phyloP scores from a whole-genome alignment of 345 rosid species.

The Pistacia atlantica region DNA sequence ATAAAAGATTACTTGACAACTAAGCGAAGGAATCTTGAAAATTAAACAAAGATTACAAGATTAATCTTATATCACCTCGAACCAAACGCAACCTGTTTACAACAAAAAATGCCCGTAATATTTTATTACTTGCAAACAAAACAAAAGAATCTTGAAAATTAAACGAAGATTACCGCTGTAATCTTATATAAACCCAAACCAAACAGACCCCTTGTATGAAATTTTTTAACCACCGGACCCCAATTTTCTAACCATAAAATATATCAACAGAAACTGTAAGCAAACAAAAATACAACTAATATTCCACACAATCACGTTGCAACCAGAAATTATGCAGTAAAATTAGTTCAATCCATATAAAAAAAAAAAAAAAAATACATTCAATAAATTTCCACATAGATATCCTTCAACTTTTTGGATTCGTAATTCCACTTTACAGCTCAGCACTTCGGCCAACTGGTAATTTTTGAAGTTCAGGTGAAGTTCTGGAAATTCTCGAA shows the following conservation, averaged over 20 bases:
- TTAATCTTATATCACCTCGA: too few species aligned
- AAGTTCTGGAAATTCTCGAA: neutral
- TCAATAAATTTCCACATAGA: neutral
- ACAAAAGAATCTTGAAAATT: too few species aligned
- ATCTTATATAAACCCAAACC: too few species aligned
- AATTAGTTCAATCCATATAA: neutral
- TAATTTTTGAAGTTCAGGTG: neutral
- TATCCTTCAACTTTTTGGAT: neutral
- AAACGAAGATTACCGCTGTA: too few species aligned
- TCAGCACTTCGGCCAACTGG: neutral
- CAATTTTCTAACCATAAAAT: neutral
- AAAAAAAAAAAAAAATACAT: neutral
- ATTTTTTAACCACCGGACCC: too few species aligned
- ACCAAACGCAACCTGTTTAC: too few species aligned
- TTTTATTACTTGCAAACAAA: too few species aligned
- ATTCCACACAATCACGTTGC: neutral
- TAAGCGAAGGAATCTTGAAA: too few species aligned
- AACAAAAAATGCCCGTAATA: too few species aligned
- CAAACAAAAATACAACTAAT: neutral
- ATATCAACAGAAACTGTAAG: neutral
- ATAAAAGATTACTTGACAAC: too few species aligned
- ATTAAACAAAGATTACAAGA: too few species aligned
- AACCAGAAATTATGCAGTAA: neutral
- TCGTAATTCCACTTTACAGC: neutral
- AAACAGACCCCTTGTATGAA: too few species aligned